These are phyloP conservation scores for Murraya paniculata DNA, from an alignment of 345 rosid species.

Conservation along the genomic window DNA sequence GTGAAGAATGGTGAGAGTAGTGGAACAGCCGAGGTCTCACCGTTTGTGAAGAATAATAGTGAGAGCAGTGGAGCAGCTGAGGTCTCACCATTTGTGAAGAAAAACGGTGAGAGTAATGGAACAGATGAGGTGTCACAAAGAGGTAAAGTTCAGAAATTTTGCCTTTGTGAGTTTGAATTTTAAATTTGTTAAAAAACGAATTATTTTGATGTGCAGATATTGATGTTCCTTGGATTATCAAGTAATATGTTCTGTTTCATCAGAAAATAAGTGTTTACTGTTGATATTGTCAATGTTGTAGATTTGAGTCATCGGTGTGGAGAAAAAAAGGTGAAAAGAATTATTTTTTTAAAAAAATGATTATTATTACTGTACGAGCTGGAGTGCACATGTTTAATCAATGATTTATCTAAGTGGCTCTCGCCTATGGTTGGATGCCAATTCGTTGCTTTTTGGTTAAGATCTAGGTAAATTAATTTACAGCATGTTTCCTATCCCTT, in stretches of 20 bases:
- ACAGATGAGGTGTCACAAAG: slow-evolving; percentile 2
- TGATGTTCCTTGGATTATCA: background rate
- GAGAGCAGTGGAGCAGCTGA: slow-evolving; percentile 2
- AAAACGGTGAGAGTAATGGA: background rate
- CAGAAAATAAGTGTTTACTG: background rate
- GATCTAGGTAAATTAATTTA: background rate
- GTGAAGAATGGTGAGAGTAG: background rate
- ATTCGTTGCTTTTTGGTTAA: background rate
- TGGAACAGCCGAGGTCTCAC: background rate
- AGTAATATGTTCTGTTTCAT: background rate
- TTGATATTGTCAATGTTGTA: background rate
- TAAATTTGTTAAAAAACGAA: background rate
- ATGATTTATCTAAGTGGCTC: background rate
- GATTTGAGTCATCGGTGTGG: background rate
- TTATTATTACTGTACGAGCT: background rate
- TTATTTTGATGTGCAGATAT: background rate
- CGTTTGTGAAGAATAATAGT: background rate
- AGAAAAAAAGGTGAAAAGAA: background rate
- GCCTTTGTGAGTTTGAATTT: background rate
- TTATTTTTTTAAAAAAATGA: background rate
- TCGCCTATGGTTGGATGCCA: background rate
- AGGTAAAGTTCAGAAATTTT: slow-evolving; percentile 17
- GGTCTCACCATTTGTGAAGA: background rate
- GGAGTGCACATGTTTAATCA: background rate
- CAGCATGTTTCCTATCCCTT: background rate